Percentiles rank a stretch among this genome's conserved stretches.
Conservation (phyloP, 2,329 filamentous ascomycete genomes). For the Cladosporium sp. region DNA sequence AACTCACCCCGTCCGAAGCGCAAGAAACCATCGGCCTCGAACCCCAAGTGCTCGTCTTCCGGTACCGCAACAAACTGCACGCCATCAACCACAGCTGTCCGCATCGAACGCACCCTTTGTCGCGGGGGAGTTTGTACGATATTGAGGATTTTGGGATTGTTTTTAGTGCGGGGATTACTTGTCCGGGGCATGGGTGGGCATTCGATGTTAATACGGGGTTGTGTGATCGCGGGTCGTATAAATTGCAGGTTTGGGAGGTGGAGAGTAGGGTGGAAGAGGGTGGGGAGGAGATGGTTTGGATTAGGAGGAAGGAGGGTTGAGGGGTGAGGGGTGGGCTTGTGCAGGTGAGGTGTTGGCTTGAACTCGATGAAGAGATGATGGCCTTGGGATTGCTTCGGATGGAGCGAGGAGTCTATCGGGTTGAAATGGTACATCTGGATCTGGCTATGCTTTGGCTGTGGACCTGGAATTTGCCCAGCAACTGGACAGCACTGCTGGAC, state of each 20-base stretch:
- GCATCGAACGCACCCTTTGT: slow-evolving; percentile 62
- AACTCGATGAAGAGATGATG: too few species aligned
- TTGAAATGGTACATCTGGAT: too few species aligned
- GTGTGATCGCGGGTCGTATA: slow-evolving; percentile 59
- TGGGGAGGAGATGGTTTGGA: slow-evolving; percentile 27
- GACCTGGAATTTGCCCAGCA: too few species aligned
- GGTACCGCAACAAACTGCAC: slow-evolving; percentile 59
- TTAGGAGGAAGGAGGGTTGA: slow-evolving; percentile 29
- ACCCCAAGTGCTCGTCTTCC: slow-evolving; percentile 62
- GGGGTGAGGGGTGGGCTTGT: too few species aligned
- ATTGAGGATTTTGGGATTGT: slow-evolving; percentile 68
- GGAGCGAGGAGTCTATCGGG: too few species aligned
- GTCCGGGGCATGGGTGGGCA: slow-evolving; percentile 66
- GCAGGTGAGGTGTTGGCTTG: too few species aligned
- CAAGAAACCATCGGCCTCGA: slow-evolving; percentile 31
- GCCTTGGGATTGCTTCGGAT: too few species aligned
- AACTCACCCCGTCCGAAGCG: slow-evolving; percentile 37
- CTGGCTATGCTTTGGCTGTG: too few species aligned
- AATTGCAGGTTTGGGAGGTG: slow-evolving; percentile 59
- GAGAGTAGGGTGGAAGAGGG: slow-evolving; percentile 37
- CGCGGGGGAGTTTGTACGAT: slow-evolving; percentile 59
- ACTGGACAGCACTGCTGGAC: too few species aligned
- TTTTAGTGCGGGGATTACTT: slow-evolving; percentile 58
- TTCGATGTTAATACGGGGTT: slow-evolving; percentile 63
- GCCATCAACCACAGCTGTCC: slow-evolving; percentile 69